Conservation (phyloP, 2,329 filamentous ascomycete genomes). For the Penicillium janthinellum region DNA sequence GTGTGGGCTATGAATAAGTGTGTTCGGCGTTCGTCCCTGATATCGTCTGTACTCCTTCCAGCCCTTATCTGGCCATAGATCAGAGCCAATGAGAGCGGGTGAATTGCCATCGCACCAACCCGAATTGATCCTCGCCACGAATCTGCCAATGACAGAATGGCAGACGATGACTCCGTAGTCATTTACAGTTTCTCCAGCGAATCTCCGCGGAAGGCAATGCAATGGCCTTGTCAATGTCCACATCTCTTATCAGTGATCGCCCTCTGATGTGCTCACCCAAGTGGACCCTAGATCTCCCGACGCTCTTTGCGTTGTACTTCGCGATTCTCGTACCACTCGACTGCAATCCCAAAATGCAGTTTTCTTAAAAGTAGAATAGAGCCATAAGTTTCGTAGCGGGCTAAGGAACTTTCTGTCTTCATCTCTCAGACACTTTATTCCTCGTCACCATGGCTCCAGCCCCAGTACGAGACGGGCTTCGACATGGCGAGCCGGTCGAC, state of each 20-base stretch:
- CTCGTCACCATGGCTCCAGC: conserved; percentile 21
- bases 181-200: neutral
- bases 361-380: conserved; percentile 13
- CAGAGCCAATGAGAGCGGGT: neutral
- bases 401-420: conserved; percentile 3
- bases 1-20: neutral
- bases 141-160: no score
- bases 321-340: neutral
- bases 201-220: conserved; percentile 24
- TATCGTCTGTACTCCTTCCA: neutral
- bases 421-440: neutral
- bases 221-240: neutral
- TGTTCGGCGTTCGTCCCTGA: neutral
- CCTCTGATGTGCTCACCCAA: conserved; percentile 2
- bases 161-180: neutral
- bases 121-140: no score
- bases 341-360: neutral
- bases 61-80: neutral
- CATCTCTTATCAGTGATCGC: conserved; percentile 10
- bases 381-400: conserved; percentile 8
- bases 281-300: neutral
- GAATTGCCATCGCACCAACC: neutral
- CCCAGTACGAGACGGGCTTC: conserved; percentile 33
- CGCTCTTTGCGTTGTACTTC: neutral
- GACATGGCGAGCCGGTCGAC: conserved; percentile 27